Conservation (phyloP, 1,139 yeast genomes). For the Suhomyces choctaworum region DNA sequence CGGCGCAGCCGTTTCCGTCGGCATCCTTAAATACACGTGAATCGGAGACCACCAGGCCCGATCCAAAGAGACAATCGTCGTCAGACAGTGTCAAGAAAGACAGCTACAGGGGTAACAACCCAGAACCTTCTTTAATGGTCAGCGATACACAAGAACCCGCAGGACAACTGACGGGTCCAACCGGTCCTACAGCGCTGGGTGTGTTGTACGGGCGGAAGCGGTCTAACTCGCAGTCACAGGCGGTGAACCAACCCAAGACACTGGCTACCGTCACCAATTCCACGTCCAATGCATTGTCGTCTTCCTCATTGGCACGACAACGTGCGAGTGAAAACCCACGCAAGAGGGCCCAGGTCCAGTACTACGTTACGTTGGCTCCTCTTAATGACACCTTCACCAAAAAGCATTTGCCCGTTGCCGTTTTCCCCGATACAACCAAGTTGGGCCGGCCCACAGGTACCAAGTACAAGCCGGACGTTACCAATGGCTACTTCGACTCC, state of each 20-base stretch:
- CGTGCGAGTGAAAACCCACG: slow-evolving; percentile 19
- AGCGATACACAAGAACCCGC: neutral
- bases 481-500: slow-evolving; percentile 93
- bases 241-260: slow-evolving; percentile 18
- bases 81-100: neutral
- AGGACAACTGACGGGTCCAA: neutral
- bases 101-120: too few relatives aligned
- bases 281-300: slow-evolving; percentile 10
- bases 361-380: slow-evolving; percentile 68
- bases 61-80: neutral
- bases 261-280: slow-evolving; percentile 6
- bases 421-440: slow-evolving; percentile 78
- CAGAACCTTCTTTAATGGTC: too few relatives aligned
- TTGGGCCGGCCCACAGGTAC: slow-evolving; percentile 86
- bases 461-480: slow-evolving; percentile 69
- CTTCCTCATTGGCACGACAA: slow-evolving; percentile 15
- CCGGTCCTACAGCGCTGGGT: neutral
- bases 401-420: slow-evolving; percentile 78
- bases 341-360: slow-evolving; percentile 38
- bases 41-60: neutral
- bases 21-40: slow-evolving; percentile 2
- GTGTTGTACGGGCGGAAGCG: slow-evolving; percentile 26
- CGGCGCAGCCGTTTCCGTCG: slow-evolving; percentile 12
- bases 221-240: slow-evolving; percentile 45
- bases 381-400: slow-evolving; percentile 80